Conservation (phyloP, 1,284 basidiomycete genomes). For the Cryptococcus amylolentus region DNA sequence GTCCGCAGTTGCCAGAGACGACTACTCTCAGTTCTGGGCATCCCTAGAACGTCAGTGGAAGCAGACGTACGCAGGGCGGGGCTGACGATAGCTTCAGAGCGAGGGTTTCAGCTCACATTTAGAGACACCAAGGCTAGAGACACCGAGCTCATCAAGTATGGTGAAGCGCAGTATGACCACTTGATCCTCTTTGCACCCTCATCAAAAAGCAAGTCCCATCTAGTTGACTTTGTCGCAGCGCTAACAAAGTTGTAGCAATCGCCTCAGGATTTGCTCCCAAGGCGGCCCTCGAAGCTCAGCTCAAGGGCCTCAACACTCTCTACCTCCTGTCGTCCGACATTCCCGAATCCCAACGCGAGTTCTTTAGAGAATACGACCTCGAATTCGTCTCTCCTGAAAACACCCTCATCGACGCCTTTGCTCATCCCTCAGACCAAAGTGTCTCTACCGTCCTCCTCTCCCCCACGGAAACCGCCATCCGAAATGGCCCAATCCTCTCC, state of each 20-base stretch:
- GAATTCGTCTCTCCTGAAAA: slow-evolving; percentile 52
- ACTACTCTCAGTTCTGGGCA: slow-evolving; percentile 77
- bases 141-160: slow-evolving; percentile 66
- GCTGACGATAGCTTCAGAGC: slow-evolving; percentile 52
- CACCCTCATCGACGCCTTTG: slow-evolving; percentile 52
- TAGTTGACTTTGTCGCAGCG: not conserved
- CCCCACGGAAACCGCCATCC: slow-evolving; percentile 63
- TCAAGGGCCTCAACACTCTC: slow-evolving; percentile 73
- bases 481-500: slow-evolving; percentile 25
- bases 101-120: slow-evolving; percentile 78
- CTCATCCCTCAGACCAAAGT: slow-evolving; percentile 37
- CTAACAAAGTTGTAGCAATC: slow-evolving; percentile 16
- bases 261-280: slow-evolving; percentile 69
- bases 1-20: slow-evolving; percentile 59
- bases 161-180: slow-evolving; percentile 71
- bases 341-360: slow-evolving; percentile 52
- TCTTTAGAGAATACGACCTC: slow-evolving; percentile 56
- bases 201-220: slow-evolving; percentile 62
- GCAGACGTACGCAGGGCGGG: no score
- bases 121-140: slow-evolving; percentile 67
- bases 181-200: slow-evolving; percentile 78
- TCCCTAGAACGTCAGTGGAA: slow-evolving; percentile 63
- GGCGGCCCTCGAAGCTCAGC: slow-evolving; percentile 68
- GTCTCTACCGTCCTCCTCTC: slow-evolving; percentile 67
- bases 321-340: slow-evolving; percentile 67